Percentiles rank a stretch among this genome's conserved stretches.
These are phyloP conservation scores for Stagonosporopsis tanaceti DNA, from an alignment of 2,329 filamentous ascomycete genomes.

Conservation along the genomic window DNA sequence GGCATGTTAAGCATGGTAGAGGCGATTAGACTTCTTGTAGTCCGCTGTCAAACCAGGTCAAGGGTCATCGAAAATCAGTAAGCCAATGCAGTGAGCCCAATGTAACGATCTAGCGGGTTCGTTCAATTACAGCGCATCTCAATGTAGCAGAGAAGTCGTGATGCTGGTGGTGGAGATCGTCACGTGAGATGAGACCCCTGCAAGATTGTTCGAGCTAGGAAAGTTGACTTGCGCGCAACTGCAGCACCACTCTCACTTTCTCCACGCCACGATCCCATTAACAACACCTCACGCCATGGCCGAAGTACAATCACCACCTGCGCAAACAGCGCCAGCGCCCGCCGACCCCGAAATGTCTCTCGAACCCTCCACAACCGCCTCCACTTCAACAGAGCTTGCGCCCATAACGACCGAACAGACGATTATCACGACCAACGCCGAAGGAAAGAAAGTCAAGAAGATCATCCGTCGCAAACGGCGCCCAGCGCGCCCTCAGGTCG, in stretches of 20 bases:
- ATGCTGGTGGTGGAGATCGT: background rate
- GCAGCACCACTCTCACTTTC: slow-evolving; percentile 3
- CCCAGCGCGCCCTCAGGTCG: slow-evolving; percentile 89
- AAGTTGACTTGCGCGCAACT: slow-evolving; percentile 13
- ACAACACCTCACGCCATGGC: slow-evolving; percentile 34
- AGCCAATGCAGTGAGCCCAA: too few species aligned
- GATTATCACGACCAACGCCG: slow-evolving; percentile 49
- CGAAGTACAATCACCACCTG: slow-evolving; percentile 40
- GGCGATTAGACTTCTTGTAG: background rate
- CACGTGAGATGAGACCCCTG: background rate
- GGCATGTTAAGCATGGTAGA: slow-evolving; percentile 7
- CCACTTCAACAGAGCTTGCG: slow-evolving; percentile 35
- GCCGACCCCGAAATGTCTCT: slow-evolving; percentile 15
- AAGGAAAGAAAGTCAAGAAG: slow-evolving; percentile 79
- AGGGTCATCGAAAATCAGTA: too few species aligned
- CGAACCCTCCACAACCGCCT: slow-evolving; percentile 33
- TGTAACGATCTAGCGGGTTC: too few species aligned
- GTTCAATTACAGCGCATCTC: background rate
- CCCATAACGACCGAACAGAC: slow-evolving; percentile 38
- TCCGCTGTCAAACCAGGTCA: background rate
- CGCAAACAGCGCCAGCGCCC: slow-evolving; percentile 27
- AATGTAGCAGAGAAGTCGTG: background rate
- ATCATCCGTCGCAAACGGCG: slow-evolving; percentile 90
- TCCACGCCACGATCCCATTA: background rate
- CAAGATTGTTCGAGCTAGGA: slow-evolving; percentile 9